Conservation (phyloP, 1,139 yeast genomes). For the Pichia sp. region DNA sequence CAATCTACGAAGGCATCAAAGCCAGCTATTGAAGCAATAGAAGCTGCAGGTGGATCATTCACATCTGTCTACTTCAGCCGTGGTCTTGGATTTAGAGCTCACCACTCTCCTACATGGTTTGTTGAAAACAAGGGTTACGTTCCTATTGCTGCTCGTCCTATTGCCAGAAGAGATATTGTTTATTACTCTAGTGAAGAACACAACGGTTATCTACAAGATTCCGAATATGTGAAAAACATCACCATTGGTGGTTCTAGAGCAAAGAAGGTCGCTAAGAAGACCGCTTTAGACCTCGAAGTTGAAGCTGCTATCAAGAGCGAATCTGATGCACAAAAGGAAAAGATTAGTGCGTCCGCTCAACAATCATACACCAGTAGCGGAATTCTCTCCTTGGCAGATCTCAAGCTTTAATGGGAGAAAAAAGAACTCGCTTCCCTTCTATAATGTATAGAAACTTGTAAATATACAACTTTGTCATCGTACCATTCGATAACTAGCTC, state of each 20-base stretch:
- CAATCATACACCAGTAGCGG: slow-evolving; percentile 17
- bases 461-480: too few species aligned
- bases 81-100: slow-evolving; percentile 59
- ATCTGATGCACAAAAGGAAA: background rate
- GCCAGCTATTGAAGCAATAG: slow-evolving; percentile 68
- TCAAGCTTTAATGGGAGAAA: slow-evolving; percentile 17
- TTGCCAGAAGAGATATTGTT: slow-evolving; percentile 69
- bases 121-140: slow-evolving; percentile 64
- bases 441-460: too few species aligned
- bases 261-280: slow-evolving; percentile 9
- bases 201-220: slow-evolving; percentile 59
- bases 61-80: slow-evolving; percentile 66
- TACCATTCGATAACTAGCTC: too few species aligned
- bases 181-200: slow-evolving; percentile 66
- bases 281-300: slow-evolving; percentile 15
- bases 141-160: slow-evolving; percentile 85
- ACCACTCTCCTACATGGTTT: slow-evolving; percentile 67
- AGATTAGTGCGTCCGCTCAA: slow-evolving; percentile 9
- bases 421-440: too few species aligned
- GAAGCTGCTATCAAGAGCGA: slow-evolving; percentile 5
- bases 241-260: slow-evolving; percentile 16
- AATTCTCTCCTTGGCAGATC: slow-evolving; percentile 19
- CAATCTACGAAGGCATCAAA: slow-evolving; percentile 79
- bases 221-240: slow-evolving; percentile 23
- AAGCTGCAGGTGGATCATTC: slow-evolving; percentile 63